Conservation (phyloP, 1,139 yeast species). For the Candida glucosophila region DNA sequence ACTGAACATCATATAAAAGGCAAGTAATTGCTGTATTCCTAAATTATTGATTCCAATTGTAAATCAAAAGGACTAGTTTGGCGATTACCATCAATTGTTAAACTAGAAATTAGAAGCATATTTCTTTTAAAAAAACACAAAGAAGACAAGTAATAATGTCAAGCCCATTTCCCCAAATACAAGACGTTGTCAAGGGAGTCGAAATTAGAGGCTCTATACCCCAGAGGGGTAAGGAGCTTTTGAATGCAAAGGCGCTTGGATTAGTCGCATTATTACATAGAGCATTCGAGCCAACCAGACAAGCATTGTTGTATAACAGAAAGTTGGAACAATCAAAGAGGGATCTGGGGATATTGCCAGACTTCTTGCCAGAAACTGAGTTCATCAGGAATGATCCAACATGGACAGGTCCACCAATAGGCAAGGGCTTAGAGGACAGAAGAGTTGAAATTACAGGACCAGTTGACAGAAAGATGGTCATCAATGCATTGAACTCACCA, state of each 20-base stretch:
- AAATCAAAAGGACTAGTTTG: too few relatives aligned
- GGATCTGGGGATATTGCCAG: constrained; percentile 63
- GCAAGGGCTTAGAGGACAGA: constrained; percentile 70
- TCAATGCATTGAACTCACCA: constrained; percentile 82
- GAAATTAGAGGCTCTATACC: constrained; percentile 59
- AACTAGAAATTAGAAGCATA: too few relatives aligned
- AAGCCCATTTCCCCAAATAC: constrained; percentile 45
- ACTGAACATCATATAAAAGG: constrained; percentile 1
- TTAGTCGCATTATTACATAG: constrained; percentile 70
- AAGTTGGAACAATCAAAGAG: constrained; percentile 50
- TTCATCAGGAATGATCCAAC: constrained; percentile 63
- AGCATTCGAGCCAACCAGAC: constrained; percentile 54
- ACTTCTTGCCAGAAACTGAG: constrained; percentile 64
- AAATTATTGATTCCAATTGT: too few relatives aligned
- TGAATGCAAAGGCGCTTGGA: constrained; percentile 61
- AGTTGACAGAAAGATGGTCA: constrained; percentile 84
- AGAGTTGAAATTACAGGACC: constrained; percentile 88
- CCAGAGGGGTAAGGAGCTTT: constrained; percentile 49
- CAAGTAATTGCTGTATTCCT: constrained; percentile 1
- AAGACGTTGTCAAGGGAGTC: constrained; percentile 53
- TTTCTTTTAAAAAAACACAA: background rate
- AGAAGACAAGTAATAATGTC: constrained; percentile 19
- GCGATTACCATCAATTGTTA: too few relatives aligned
- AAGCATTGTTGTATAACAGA: constrained; percentile 52
- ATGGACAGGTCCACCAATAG: constrained; percentile 76